Base-by-base conservation (phyloP, 768 basidiomycete genomes). In the Leccinum subgranulosum region DNA sequence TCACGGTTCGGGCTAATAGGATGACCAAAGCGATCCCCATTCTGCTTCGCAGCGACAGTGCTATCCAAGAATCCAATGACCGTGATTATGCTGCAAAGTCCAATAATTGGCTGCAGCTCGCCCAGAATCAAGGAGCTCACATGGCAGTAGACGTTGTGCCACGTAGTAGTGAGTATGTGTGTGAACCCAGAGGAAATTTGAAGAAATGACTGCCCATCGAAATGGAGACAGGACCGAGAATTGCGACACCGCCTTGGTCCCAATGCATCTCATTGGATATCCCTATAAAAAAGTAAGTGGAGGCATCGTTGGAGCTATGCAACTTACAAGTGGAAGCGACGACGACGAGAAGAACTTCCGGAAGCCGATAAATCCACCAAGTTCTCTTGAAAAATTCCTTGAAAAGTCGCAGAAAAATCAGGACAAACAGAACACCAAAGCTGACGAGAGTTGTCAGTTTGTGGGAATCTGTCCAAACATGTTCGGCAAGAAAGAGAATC, bases 21-120 rank as follows among this genome's bases (percentile, higher is more conserved):
- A 69, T 98, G 88, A 3, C 92, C 90, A 66, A 88, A 98, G 12
- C 87, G 86, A 4, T 85, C 82, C 0, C 85, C 85, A 58, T 90
- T 95, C 70, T 98, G 94, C 66, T 98, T 97, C 3, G 96, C 96
- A 0, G 94, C 91, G 3, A 94, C 93, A 60, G 97, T 94, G 59
- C 90, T 92, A 70, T 99, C 96, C 59, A 99, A 76, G 70, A 95
- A 97, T 1, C 97, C 97, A 21, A 93, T 81, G 43, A 96, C 80
- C 0, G 90, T 83, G 51, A 92, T 87, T 53, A 94, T 69, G 31
- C 89, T 91, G 62, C 31, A 19, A 45, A 41, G 19, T 10, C 0
- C n/a, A 53, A 39, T 27, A 27, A 14, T 66, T 31, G 58, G 59
- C 21, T 36, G 25, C 3, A 11, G 27, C 9, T 17, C 25, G 2